These are phyloP conservation scores for Podosphaera xanthii DNA, from an alignment of 2,329 filamentous ascomycete species.

Conservation along the genomic window DNA sequence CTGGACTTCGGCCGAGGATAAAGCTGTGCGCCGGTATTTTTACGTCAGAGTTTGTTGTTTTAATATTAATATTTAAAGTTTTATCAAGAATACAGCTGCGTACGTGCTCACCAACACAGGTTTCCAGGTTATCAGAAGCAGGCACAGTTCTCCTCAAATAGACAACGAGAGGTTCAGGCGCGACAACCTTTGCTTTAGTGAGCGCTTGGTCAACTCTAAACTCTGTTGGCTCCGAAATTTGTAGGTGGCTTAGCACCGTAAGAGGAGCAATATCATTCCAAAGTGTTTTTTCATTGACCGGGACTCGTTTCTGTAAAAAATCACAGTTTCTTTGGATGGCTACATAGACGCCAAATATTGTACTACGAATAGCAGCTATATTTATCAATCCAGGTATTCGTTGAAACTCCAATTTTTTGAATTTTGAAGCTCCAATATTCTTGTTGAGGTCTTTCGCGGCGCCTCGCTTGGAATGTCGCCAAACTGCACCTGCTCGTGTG, in stretches of 20 bases:
- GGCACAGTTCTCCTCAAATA: slow-evolving; percentile 29
- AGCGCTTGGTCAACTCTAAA: slow-evolving; percentile 19
- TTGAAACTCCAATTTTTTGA: slow-evolving; percentile 88
- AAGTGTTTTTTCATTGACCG: slow-evolving; percentile 40
- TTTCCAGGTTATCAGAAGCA: slow-evolving; percentile 40
- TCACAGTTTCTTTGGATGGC: slow-evolving; percentile 68
- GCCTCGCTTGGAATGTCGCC: slow-evolving; percentile 62
- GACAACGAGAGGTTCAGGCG: slow-evolving; percentile 30
- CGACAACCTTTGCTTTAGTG: slow-evolving; percentile 20
- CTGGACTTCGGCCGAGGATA: slow-evolving; percentile 48
- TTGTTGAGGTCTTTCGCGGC: slow-evolving; percentile 5
- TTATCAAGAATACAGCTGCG: slow-evolving; percentile 18
- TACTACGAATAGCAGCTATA: slow-evolving; percentile 65
- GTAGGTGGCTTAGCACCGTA: slow-evolving; percentile 41
- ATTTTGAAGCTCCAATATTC: slow-evolving; percentile 31
- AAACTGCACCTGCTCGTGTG: slow-evolving; percentile 79
- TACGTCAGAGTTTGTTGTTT: slow-evolving; percentile 42
- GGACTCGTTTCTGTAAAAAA: slow-evolving; percentile 49
- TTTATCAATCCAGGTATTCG: slow-evolving; percentile 73
- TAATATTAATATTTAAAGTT: slow-evolving; percentile 19
- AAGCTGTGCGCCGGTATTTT: slow-evolving; percentile 66
- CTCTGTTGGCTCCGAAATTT: slow-evolving; percentile 19
- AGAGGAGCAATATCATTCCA: slow-evolving; percentile 54
- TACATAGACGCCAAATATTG: slow-evolving; percentile 72
- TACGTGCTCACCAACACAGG: slow-evolving; percentile 32